phyloP scores from a whole-genome alignment of 805 yeast genomes.

The Candida oleophila region DNA sequence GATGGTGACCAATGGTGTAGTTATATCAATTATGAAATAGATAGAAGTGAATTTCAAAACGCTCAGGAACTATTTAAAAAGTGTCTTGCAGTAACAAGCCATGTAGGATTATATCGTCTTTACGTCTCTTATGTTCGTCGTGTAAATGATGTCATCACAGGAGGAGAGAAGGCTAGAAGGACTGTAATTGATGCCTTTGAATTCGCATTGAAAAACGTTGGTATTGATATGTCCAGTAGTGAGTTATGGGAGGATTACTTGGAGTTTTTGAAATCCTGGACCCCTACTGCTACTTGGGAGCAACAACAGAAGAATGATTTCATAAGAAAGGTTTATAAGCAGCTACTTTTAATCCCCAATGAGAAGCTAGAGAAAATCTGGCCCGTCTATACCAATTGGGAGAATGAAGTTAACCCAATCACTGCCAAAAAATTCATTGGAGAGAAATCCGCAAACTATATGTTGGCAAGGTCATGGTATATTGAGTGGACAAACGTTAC shows the following conservation, averaged over 20 bases:
- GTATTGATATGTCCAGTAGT: slow-evolving; percentile 71
- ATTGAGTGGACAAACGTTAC: slow-evolving; percentile 68
- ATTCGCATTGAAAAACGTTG: slow-evolving; percentile 74
- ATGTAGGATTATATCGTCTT: slow-evolving; percentile 70
- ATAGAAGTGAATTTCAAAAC: slow-evolving; percentile 59
- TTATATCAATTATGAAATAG: slow-evolving; percentile 64
- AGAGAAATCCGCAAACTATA: slow-evolving; percentile 78
- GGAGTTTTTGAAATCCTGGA: slow-evolving; percentile 75
- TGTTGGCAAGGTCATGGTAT: slow-evolving; percentile 79
- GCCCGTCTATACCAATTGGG: slow-evolving; percentile 81
- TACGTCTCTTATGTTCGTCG: slow-evolving; percentile 78
- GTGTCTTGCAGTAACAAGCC: slow-evolving; percentile 59
- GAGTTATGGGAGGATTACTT: slow-evolving; percentile 80
- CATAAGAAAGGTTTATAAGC: slow-evolving; percentile 69
- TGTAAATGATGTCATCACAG: slow-evolving; percentile 66
- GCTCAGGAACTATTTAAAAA: slow-evolving; percentile 68
- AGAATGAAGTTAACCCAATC: slow-evolving; percentile 67
- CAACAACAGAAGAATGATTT: slow-evolving; percentile 77
- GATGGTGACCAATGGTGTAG: slow-evolving; percentile 66
- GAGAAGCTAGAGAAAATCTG: slow-evolving; percentile 74
- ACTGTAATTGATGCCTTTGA: slow-evolving; percentile 80
- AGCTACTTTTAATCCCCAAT: slow-evolving; percentile 73
- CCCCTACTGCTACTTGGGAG: slow-evolving; percentile 79
- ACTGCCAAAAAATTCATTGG: slow-evolving; percentile 84
- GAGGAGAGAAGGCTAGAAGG: slow-evolving; percentile 77